phyloP scores from a whole-genome alignment of 768 basidiomycete species.

The Artomyces pyxidatus region DNA sequence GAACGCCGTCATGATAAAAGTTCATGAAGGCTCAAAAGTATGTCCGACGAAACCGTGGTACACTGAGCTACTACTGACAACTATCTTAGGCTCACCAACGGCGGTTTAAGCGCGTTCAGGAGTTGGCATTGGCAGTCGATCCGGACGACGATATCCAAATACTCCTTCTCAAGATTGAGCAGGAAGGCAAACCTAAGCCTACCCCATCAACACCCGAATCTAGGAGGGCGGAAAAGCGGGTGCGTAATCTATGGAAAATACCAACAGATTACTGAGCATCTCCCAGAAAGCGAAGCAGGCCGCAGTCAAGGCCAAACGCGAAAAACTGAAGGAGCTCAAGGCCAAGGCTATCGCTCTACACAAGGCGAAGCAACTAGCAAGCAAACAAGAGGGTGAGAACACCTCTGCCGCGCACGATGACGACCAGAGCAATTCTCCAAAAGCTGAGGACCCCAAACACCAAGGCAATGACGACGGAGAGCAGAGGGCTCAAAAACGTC shows the following conservation, averaged over 20 bases:
- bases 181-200: constrained; percentile 1
- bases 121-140: constrained; percentile 31
- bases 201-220: constrained; percentile 2
- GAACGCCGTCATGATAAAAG: constrained; percentile 41
- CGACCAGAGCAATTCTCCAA: too few relatives aligned
- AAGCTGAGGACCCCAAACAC: too few relatives aligned
- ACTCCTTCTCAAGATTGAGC: constrained; percentile 18
- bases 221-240: constrained; percentile 58
- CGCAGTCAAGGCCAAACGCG: constrained; percentile 38
- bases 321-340: constrained; percentile 37
- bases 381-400: not conserved
- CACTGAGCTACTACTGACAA: not conserved
- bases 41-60: constrained; percentile 28
- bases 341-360: constrained; percentile 28
- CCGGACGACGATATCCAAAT: constrained; percentile 39
- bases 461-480: too few relatives aligned
- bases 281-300: constrained; percentile 40
- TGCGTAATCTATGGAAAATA: constrained; percentile 21
- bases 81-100: constrained; percentile 52
- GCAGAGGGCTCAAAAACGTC: not conserved
- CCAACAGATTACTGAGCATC: not conserved
- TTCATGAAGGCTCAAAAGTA: constrained; percentile 59
- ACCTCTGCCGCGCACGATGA: too few relatives aligned
- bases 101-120: constrained; percentile 44
- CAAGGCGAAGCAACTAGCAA: constrained; percentile 15